Percentiles rank a stretch among this genome's conserved stretches.
Conservation (phyloP, 2,329 filamentous ascomycete species). For the Arthrobotrys pseudoclavata region DNA sequence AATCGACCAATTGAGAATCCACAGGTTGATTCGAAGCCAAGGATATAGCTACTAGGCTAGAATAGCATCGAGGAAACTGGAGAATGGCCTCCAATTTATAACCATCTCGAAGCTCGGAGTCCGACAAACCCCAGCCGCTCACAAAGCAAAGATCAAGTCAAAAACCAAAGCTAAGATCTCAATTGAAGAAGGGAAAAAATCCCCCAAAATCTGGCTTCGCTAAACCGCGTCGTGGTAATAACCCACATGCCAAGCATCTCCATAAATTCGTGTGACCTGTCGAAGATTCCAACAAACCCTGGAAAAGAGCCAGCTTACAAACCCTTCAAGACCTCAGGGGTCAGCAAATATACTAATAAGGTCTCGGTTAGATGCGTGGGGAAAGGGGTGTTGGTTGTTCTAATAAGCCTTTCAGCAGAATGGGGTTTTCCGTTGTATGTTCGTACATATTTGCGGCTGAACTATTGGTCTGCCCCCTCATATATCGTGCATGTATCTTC, state of each 20-base stretch:
- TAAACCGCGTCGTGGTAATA: neutral
- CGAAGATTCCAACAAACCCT: neutral
- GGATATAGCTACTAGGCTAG: too few relatives aligned
- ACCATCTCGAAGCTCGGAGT: too few relatives aligned
- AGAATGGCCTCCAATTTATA: too few relatives aligned
- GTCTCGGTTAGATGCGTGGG: neutral
- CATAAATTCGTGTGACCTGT: neutral
- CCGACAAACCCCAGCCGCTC: neutral
- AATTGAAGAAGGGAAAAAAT: too few relatives aligned
- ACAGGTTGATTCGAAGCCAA: too few relatives aligned
- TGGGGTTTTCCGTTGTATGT: neutral
- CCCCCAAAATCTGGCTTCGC: neutral
- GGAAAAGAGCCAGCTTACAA: neutral
- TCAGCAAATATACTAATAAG: neutral
- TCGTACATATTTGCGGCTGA: neutral
- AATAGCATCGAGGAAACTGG: too few relatives aligned
- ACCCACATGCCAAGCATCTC: neutral
- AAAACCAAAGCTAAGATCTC: neutral
- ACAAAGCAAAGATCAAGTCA: neutral
- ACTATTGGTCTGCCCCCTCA: too few relatives aligned
- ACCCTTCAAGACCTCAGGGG: neutral
- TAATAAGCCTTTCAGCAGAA: too few relatives aligned
- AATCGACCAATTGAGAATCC: too few relatives aligned
- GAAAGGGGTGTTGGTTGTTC: neutral
- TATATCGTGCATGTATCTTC: too few relatives aligned